These are phyloP conservation scores for Trichosporon sp. DNA, from an alignment of 1,284 basidiomycete genomes.

Conservation along the genomic window DNA sequence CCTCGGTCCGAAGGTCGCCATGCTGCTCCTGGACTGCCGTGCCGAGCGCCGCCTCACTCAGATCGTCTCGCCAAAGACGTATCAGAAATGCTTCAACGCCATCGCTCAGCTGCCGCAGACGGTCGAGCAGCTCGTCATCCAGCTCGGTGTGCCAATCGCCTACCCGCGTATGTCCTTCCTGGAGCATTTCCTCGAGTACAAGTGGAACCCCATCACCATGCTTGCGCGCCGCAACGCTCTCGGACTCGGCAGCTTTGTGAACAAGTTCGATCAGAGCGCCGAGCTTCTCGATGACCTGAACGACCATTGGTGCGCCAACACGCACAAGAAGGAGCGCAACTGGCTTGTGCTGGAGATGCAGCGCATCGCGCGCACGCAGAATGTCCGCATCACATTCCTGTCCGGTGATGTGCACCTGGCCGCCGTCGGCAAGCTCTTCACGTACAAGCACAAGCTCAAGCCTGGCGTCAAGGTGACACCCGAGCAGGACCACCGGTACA, in stretches of 20 bases:
- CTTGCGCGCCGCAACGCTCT: slow-evolving; percentile 55
- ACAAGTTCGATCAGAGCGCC: slow-evolving; percentile 83
- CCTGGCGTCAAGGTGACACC: slow-evolving; percentile 52
- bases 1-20: slow-evolving; percentile 56
- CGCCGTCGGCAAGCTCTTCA: slow-evolving; percentile 72
- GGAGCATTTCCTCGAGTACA: slow-evolving; percentile 61
- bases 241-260: slow-evolving; percentile 72
- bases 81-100: slow-evolving; percentile 64
- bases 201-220: slow-evolving; percentile 71
- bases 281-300: slow-evolving; percentile 90
- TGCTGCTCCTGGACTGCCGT: slow-evolving; percentile 79
- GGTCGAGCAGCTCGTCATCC: slow-evolving; percentile 75
- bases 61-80: slow-evolving; percentile 68
- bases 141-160: slow-evolving; percentile 61
- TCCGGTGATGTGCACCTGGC: slow-evolving; percentile 88
- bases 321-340: slow-evolving; percentile 87
- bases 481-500: slow-evolving; percentile 67
- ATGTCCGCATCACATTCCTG: slow-evolving; percentile 71
- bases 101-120: slow-evolving; percentile 56
- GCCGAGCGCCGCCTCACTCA: slow-evolving; percentile 78
- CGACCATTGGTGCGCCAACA: slow-evolving; percentile 80
- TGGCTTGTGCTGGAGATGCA: slow-evolving; percentile 78
- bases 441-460: slow-evolving; percentile 46
- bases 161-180: slow-evolving; percentile 92
- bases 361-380: slow-evolving; percentile 57